Evolutionary conservation across 768 basidiomycete genomes (phyloP).

Genomic region (Lentinula boryana): DNA sequence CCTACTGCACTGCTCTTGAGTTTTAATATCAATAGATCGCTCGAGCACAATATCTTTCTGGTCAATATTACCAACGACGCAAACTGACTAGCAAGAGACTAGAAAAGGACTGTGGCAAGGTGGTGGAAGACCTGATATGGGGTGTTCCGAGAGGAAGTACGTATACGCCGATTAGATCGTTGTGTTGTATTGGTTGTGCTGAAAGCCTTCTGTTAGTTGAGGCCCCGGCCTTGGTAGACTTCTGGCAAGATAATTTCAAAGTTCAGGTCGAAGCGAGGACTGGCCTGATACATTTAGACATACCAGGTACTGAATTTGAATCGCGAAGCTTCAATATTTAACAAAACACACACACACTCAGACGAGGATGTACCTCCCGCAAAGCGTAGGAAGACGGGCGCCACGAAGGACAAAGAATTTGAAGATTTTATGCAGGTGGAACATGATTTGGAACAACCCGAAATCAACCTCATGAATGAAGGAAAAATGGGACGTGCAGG

Average conservation of each 20-base stretch:
- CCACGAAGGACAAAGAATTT: conserved; percentile 3
- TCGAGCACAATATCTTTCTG: conserved; percentile 60
- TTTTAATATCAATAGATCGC: conserved; percentile 35
- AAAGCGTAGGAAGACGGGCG: conserved; percentile 35
- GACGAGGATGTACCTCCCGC: conserved; percentile 36
- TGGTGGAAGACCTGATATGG: conserved; percentile 63
- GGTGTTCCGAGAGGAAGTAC: conserved; percentile 59
- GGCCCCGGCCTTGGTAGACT: conserved; percentile 59
- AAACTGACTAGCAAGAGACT: conserved; percentile 45
- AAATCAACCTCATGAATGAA: background rate
- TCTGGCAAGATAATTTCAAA: conserved; percentile 72
- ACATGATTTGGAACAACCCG: background rate
- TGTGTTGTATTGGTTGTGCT: background rate
- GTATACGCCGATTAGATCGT: conserved; percentile 14
- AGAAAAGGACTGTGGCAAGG: conserved; percentile 47
- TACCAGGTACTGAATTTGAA: conserved; percentile 19
- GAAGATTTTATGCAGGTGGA: conserved; percentile 9
- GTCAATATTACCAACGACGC: conserved; percentile 48
- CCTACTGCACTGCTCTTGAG: background rate
- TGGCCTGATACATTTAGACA: conserved; percentile 34
- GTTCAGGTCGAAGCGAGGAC: conserved; percentile 62
- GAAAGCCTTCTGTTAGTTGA: conserved; percentile 37
- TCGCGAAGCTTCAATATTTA: background rate
- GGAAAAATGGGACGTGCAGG: background rate
- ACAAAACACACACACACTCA: conserved; percentile 9